Evolutionary conservation across 2,329 filamentous ascomycete genomes (phyloP).

Genomic region (Fusarium drepaniforme): DNA sequence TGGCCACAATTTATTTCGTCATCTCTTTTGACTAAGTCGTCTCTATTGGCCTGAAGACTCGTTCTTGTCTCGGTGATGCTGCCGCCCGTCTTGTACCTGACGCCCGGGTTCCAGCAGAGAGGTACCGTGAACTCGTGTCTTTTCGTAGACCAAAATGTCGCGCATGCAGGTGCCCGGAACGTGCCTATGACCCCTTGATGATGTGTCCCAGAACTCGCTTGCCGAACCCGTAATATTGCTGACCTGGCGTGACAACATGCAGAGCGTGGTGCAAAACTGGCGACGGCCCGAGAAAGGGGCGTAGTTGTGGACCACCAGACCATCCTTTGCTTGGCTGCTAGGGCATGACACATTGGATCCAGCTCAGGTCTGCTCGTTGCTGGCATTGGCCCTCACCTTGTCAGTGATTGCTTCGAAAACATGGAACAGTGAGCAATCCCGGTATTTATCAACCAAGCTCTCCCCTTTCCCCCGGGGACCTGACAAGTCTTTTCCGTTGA

Average conservation of each 20-base stretch:
- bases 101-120: background rate
- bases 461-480: slow-evolving; percentile 14
- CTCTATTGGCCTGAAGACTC: slow-evolving; percentile 10
- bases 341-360: slow-evolving; percentile 7
- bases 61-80: background rate
- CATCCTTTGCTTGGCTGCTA: slow-evolving; percentile 4
- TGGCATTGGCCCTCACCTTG: slow-evolving; percentile 47
- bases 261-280: slow-evolving; percentile 16
- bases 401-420: slow-evolving; percentile 76
- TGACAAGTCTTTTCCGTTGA: slow-evolving; percentile 69
- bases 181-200: slow-evolving; percentile 1
- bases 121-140: background rate
- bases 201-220: slow-evolving; percentile 2
- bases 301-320: slow-evolving; percentile 14
- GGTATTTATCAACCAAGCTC: slow-evolving; percentile 78
- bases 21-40: slow-evolving; percentile 13
- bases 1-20: slow-evolving; percentile 43
- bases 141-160: slow-evolving; percentile 1
- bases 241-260: slow-evolving; percentile 19
- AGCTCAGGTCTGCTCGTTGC: slow-evolving; percentile 23
- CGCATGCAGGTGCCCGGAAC: slow-evolving; percentile 3
- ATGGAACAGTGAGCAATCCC: slow-evolving; percentile 75
- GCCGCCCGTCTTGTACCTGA: background rate
- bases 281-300: slow-evolving; percentile 31
- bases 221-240: slow-evolving; percentile 1